Base-by-base conservation (phyloP, 2,329 filamentous ascomycete genomes). In the Ceratocystis eucalypticola region DNA sequence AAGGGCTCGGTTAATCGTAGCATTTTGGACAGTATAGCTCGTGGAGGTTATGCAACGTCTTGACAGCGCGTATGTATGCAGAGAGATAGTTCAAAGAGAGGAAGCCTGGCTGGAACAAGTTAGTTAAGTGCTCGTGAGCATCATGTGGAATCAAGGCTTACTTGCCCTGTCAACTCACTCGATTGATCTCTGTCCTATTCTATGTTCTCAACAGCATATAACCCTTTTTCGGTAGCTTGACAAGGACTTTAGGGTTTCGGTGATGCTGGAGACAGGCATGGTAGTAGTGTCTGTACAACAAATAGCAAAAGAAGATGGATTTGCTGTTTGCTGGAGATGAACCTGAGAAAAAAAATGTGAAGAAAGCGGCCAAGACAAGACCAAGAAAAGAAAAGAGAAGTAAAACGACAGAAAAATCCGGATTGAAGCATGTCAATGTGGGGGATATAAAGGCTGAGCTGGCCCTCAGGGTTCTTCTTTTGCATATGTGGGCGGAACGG, bases 391-490 rank as follows among this genome's bases (percentile, higher is more conserved):
- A 33, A 53, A 44, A 41, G 22, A 33, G 50, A 62, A n/a, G 37
- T 2, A 65, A 41, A 45, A 48, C n/a, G 65, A 61, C 37, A 64
- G 46, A 64, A 28, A 28, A 30, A 15, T 17, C 45, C 5, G 5
- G 7, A n/a, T 41, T 5, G 50, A 37, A 22, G 17, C 28, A 15
- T 33, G 53, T 33, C 53, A 57, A 57, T 57, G 22, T 22, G 53
- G 53, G 30, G 48, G 50, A 59, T 20, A 17, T 28, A 41, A 59
- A 50, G 64, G 33, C 45, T n/a, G 22, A 22, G 33, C 22, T 61
- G 50, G 50, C 64, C 55, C 64, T 65, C 50, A 65, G 50, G 53
- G 55, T 61, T 61, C 64, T 65, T 30, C 15, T 64, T n/a, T 30
- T 33, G 6, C 30, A 48, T 17, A 10, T 37, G 33, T 20, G 8